Base-by-base conservation (phyloP, 1,284 basidiomycete genomes). In the Rhodotorula sp. region DNA sequence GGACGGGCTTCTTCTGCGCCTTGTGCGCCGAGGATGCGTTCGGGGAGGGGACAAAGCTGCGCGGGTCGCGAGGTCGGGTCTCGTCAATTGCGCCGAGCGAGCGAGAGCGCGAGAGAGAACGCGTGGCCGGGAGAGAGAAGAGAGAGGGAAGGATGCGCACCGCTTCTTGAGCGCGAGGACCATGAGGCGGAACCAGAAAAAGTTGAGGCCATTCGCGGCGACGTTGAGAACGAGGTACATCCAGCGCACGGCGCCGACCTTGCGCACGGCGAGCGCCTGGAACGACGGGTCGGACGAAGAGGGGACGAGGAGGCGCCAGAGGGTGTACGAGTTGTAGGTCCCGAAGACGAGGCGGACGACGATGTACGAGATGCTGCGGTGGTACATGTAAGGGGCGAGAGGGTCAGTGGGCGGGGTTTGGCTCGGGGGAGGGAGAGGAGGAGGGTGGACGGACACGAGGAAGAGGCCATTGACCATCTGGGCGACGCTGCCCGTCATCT, bases 121-220 rank as follows among this genome's bases (percentile, higher is more conserved):
- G 34, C 34, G 3, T 34, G 3, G 3, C 34, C 34, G 34, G 5
- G 34, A 34, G 34, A 34, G 46, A 49, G 4, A 49, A 19, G 25
- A 13, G 41, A 4, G 17, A n/a, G 9, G 41, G 16, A 42, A 19
- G 50, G 13, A 4, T 25, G 9, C 49, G 46, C 25, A 77, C 75
- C 81, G 61, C 57, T 82, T 82, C 62, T 73, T 75, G 10, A 82
- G 77, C 5, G 81, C 81, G 41, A 78, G 73, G 25, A 81, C 61
- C 81, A 81, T 80, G 8, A 80, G 78, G 41, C 79, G 64, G 78
- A 82, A 82, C 82, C 82, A 82, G 74, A 62, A 77, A 75, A 73
- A 67, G 50, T 61, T 65, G 17, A 65, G 62, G 9, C 57, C 54
- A 46, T 70, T 55, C 41, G 61, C 62, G 23, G 45, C 55, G 9